Percentiles rank a stretch among this genome's conserved stretches.
phyloP scores from a whole-genome alignment of 176 grass and related monocot species.

The Secale cereale region DNA sequence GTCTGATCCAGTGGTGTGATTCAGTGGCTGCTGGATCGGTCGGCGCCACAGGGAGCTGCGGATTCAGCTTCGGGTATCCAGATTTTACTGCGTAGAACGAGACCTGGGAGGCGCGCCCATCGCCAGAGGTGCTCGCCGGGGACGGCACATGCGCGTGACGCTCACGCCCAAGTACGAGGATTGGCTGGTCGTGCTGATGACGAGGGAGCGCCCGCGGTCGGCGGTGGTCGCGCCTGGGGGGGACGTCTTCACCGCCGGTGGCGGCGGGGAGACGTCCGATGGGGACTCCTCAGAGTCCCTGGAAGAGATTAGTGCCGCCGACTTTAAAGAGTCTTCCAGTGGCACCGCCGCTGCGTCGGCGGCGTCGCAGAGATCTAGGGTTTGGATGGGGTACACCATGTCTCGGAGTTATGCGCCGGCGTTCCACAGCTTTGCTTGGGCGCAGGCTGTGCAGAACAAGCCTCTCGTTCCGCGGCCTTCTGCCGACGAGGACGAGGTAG shows the following conservation, averaged over 20 bases:
- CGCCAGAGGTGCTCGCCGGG: background rate
- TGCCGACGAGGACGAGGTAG: constrained; percentile 42
- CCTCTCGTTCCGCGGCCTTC: constrained; percentile 43
- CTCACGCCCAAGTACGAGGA: constrained; percentile 45
- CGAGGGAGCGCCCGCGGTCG: constrained; percentile 51
- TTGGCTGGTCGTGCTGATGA: constrained; percentile 43
- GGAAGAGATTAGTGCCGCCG: constrained; percentile 67
- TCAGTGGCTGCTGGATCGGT: background rate
- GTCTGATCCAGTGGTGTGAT: background rate
- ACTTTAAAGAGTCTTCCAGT: constrained; percentile 46
- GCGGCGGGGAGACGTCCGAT: constrained; percentile 47
- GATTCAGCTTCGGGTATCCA: constrained; percentile 16
- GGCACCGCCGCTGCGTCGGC: background rate
- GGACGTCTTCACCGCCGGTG: constrained; percentile 12
- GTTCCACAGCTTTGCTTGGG: constrained; percentile 88
- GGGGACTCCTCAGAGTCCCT: constrained; percentile 69
- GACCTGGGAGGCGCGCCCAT: background rate
- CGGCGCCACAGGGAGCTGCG: background rate
- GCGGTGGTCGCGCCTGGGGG: constrained; percentile 46
- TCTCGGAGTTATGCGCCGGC: constrained; percentile 62
- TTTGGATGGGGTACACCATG: constrained; percentile 87
- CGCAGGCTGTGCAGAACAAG: constrained; percentile 93
- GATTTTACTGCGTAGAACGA: constrained; percentile 34
- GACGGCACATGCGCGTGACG: constrained; percentile 38
- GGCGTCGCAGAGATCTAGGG: constrained; percentile 42